Percentiles rank a stretch among this genome's conserved stretches.
Conservation (phyloP, 2,329 filamentous ascomycete species). For the Emmonsiellopsis sp. region DNA sequence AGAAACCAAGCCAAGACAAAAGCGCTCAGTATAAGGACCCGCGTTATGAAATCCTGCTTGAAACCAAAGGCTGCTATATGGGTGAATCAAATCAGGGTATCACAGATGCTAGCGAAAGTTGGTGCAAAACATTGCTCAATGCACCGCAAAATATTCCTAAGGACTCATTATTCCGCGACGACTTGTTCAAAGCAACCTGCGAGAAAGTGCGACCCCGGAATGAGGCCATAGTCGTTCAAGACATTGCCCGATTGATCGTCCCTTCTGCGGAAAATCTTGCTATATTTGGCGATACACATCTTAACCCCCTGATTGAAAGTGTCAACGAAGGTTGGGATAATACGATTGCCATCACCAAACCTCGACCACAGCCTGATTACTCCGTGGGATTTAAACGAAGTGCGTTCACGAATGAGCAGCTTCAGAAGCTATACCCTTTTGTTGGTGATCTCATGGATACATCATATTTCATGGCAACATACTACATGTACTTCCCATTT, state of each 20-base stretch:
- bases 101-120: conserved; percentile 21
- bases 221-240: conserved; percentile 26
- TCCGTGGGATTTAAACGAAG: conserved; percentile 31
- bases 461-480: conserved; percentile 16
- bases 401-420: conserved; percentile 27
- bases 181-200: conserved; percentile 24
- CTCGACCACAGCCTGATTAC: conserved; percentile 38
- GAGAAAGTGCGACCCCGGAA: conserved; percentile 24
- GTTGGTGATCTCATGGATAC: conserved; percentile 10
- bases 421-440: conserved; percentile 22
- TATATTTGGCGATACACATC: conserved; percentile 18
- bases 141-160: conserved; percentile 22
- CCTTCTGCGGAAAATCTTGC: conserved; percentile 29
- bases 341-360: conserved; percentile 26
- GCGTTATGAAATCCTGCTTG: conserved; percentile 31
- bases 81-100: conserved; percentile 23
- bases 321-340: conserved; percentile 37
- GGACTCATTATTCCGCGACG: conserved; percentile 25
- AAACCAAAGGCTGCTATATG: conserved; percentile 35
- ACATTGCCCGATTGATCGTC: conserved; percentile 27
- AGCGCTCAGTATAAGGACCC: conserved; percentile 27
- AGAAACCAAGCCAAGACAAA: conserved; percentile 32
- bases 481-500: conserved; percentile 19
- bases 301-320: conserved; percentile 30
- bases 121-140: conserved; percentile 24